These are phyloP conservation scores for Casuarina glauca DNA, from an alignment of 306 rosid species.

Conservation along the genomic window DNA sequence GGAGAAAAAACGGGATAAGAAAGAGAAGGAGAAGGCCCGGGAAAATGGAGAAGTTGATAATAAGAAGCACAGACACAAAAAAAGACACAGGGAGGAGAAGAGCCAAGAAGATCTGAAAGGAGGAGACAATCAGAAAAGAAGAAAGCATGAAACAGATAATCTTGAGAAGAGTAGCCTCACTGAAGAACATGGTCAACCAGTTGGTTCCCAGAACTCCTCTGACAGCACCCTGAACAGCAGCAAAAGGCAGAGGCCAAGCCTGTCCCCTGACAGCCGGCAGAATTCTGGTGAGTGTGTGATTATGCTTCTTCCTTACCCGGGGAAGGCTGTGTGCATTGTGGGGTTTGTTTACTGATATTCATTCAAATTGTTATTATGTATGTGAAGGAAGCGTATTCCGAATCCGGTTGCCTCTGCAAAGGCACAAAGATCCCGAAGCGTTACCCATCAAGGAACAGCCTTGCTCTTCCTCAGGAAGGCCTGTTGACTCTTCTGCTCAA, in stretches of 20 bases:
- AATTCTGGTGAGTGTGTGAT: conserved; percentile 34
- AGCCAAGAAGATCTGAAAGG: conserved; percentile 13
- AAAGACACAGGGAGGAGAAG: conserved; percentile 27
- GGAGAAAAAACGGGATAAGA: conserved; percentile 27
- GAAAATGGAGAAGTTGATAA: conserved; percentile 21
- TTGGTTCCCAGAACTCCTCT: conserved; percentile 34
- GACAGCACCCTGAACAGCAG: conserved; percentile 32
- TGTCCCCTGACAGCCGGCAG: conserved; percentile 13
- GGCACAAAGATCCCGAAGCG: conserved; percentile 28
- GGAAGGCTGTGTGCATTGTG: conserved; percentile 27
- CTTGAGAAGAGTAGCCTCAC: conserved; percentile 33
- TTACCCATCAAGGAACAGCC: conserved; percentile 8
- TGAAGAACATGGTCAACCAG: conserved; percentile 29
- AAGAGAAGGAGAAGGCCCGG: conserved; percentile 22
- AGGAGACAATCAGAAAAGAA: conserved; percentile 16
- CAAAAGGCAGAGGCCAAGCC: conserved; percentile 28
- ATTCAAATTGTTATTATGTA: conserved; percentile 29
- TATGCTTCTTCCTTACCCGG: conserved; percentile 27
- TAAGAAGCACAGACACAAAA: conserved; percentile 13
- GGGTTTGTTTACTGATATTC: conserved; percentile 39
- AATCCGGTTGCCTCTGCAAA: conserved; percentile 33
- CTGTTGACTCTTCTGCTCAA: background rate
- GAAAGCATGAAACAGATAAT: conserved; percentile 15
- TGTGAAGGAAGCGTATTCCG: conserved; percentile 31
- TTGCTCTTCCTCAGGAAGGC: conserved; percentile 14